These are phyloP conservation scores for Talaromyces ruber DNA, from an alignment of 495 filamentous ascomycete species.

Conservation along the genomic window DNA sequence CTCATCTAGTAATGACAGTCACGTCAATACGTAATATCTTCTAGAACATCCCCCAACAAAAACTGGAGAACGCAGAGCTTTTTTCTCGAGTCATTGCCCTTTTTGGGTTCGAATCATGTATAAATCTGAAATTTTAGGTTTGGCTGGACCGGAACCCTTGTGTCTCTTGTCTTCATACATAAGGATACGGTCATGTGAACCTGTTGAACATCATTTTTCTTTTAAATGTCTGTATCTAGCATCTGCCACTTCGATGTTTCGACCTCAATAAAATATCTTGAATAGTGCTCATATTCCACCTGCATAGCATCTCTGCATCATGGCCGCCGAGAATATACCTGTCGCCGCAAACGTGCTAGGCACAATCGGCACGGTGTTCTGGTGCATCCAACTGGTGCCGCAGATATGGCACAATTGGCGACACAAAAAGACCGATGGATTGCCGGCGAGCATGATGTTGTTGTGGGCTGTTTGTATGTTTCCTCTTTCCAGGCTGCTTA, in stretches of 20 bases:
- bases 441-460: conserved; percentile 67
- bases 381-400: conserved; percentile 45
- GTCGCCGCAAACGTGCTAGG: conserved; percentile 44
- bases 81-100: not conserved
- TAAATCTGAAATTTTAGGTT: not conserved
- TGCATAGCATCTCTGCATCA: conserved; percentile 1
- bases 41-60: not conserved
- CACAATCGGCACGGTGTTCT: conserved; percentile 46
- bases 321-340: conserved; percentile 29
- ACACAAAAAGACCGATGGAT: conserved; percentile 61
- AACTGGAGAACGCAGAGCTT: not conserved
- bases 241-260: not conserved
- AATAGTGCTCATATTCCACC: not conserved
- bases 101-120: not conserved
- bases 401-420: conserved; percentile 68
- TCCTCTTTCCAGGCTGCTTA: not conserved
- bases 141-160: not conserved
- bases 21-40: too few species aligned
- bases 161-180: not conserved
- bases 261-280: not conserved
- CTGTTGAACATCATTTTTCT: not conserved
- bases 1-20: too few species aligned
- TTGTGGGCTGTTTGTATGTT: conserved; percentile 59
- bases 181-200: not conserved
- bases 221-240: not conserved